phyloP scores from a whole-genome alignment of 192 early-diverging fungal genomes.

The Entomortierella lignicola region DNA sequence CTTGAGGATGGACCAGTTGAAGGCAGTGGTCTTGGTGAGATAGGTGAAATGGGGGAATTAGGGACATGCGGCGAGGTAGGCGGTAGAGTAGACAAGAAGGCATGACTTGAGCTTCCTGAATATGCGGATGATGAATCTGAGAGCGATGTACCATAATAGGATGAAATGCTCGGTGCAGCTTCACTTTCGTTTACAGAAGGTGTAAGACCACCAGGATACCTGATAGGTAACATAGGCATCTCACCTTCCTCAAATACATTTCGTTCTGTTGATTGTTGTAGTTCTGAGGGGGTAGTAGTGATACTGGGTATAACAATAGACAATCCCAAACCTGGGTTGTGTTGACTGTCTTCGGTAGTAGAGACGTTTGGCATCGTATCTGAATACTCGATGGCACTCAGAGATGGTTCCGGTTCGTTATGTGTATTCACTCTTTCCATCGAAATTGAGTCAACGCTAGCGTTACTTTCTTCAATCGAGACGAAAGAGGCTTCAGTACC shows the following conservation, averaged over 20 bases:
- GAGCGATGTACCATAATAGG: background rate
- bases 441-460: too few relatives aligned
- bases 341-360: too few relatives aligned
- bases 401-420: too few relatives aligned
- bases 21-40: slow-evolving; percentile 19
- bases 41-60: slow-evolving; percentile 13
- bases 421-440: too few relatives aligned
- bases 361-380: too few relatives aligned
- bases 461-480: too few relatives aligned
- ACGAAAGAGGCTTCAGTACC: too few relatives aligned
- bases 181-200: background rate
- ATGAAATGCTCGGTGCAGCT: background rate
- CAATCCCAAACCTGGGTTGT: background rate
- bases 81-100: slow-evolving; percentile 6
- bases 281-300: slow-evolving; percentile 7
- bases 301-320: slow-evolving; percentile 29
- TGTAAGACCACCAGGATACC: background rate
- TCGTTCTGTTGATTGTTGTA: background rate
- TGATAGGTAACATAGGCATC: background rate
- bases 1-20: slow-evolving; percentile 6
- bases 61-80: slow-evolving; percentile 3
- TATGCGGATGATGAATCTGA: background rate
- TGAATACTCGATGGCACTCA: too few relatives aligned
- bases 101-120: slow-evolving; percentile 1
- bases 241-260: slow-evolving; percentile 11